Evolutionary conservation across 179 eudicot genomes (phyloP).

Genomic region (Camellia oleifera): DNA sequence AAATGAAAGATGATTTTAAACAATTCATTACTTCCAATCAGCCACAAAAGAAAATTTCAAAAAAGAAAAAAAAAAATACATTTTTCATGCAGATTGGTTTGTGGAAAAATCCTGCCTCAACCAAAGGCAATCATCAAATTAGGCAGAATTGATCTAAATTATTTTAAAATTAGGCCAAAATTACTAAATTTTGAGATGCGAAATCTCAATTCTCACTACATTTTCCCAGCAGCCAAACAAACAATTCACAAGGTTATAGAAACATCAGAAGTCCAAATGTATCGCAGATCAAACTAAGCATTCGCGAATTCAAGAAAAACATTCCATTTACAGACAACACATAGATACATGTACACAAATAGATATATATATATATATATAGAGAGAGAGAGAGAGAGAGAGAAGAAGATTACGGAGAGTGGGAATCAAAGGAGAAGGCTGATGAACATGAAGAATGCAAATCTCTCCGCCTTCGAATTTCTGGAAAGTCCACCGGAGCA

Average conservation of each 20-base stretch:
- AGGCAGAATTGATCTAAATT: neutral
- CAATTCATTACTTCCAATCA: conserved; percentile 4
- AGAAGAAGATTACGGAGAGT: conserved; percentile 52
- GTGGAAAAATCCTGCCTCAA: neutral
- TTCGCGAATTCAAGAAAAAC: neutral
- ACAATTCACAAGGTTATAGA: no score
- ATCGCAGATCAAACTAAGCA: neutral
- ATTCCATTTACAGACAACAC: no score
- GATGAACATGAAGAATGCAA: conserved; percentile 73
- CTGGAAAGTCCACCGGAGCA: conserved; percentile 58
- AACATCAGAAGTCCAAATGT: neutral
- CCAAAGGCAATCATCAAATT: neutral
- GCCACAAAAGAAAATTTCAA: neutral
- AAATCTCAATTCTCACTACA: conserved; percentile 4
- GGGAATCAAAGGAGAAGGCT: conserved; percentile 69
- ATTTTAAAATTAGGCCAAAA: neutral
- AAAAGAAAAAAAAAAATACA: neutral
- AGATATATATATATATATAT: neutral
- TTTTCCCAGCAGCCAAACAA: conserved; percentile 8
- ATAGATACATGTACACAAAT: neutral
- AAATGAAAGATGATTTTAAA: neutral
- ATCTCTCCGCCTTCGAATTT: conserved; percentile 33
- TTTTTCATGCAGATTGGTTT: neutral
- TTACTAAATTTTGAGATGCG: neutral
- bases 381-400: conserved; percentile 2